phyloP scores from a whole-genome alignment of 306 rosid genomes.

The Pachyrhizus erosus region DNA sequence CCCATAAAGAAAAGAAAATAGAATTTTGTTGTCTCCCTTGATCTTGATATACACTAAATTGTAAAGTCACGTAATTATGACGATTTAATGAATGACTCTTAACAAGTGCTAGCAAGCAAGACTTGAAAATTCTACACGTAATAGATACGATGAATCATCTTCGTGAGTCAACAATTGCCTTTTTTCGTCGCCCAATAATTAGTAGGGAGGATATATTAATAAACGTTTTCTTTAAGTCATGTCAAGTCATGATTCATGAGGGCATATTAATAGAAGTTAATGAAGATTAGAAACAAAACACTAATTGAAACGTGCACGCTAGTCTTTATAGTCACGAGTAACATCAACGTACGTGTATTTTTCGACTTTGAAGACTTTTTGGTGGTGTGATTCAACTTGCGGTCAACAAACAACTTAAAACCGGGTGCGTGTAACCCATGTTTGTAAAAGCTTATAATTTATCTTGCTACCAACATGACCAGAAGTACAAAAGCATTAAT shows the following conservation, averaged over 20 bases:
- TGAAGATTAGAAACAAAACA: constrained; percentile 8
- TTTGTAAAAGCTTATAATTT: neutral
- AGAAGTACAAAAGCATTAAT: constrained; percentile 27
- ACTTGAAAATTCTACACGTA: neutral
- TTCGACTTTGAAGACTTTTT: neutral
- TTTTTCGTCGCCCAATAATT: constrained; percentile 15
- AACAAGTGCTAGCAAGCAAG: neutral
- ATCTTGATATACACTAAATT: too few relatives aligned
- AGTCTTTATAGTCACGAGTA: constrained; percentile 21
- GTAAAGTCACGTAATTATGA: neutral
- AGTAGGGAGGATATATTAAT: neutral
- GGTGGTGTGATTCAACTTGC: constrained; percentile 34
- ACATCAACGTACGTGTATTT: neutral
- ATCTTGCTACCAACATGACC: neutral
- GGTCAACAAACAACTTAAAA: constrained; percentile 31
- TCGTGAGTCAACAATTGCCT: neutral
- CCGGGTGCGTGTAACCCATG: neutral
- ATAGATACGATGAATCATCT: neutral
- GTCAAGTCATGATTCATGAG: constrained; percentile 2
- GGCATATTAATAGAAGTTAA: neutral
- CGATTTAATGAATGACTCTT: neutral
- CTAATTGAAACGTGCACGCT: constrained; percentile 38
- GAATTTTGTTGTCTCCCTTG: neutral
- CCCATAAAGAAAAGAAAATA: too few relatives aligned
- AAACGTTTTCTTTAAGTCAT: neutral